phyloP scores from a whole-genome alignment of 78 protist species.

The Cyanophora paradoxa region DNA sequence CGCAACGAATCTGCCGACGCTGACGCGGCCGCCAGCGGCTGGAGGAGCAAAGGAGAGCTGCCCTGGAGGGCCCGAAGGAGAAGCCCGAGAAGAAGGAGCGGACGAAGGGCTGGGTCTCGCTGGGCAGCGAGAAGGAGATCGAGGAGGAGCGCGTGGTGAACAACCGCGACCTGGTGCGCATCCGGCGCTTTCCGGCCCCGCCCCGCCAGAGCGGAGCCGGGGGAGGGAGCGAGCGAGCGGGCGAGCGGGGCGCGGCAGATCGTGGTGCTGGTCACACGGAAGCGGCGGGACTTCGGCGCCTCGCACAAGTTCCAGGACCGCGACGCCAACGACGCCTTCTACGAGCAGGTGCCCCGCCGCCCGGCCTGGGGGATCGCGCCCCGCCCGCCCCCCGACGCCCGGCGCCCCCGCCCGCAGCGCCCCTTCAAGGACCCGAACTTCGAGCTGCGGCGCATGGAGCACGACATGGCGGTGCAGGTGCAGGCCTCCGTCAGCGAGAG shows the following conservation, averaged over 20 bases:
- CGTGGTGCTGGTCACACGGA: neutral
- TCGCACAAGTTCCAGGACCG: neutral
- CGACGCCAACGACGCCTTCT: neutral
- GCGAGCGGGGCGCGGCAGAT: too few relatives aligned
- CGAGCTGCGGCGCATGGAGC: neutral
- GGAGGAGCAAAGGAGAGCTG: neutral
- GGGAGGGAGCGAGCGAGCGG: too few relatives aligned
- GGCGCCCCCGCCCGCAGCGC: too few relatives aligned
- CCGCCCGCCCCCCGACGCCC: too few relatives aligned
- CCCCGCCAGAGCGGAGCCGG: too few relatives aligned
- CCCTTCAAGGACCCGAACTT: conserved; percentile 16
- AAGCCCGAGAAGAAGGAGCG: neutral
- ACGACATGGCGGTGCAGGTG: conserved; percentile 1
- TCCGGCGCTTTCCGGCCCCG: too few relatives aligned
- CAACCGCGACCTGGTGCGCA: neutral
- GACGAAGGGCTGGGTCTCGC: conserved; percentile 16
- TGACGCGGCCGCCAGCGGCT: neutral
- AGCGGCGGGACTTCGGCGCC: neutral
- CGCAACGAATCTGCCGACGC: too few relatives aligned
- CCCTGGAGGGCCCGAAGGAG: neutral
- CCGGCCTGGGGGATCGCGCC: too few relatives aligned
- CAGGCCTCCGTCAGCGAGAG: too few relatives aligned
- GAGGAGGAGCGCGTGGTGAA: neutral
- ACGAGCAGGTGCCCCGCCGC: too few relatives aligned
- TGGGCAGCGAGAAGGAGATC: neutral